Evolutionary conservation across 257 asterid species (phyloP).

Genomic region (Ophiorrhiza pumila): DNA sequence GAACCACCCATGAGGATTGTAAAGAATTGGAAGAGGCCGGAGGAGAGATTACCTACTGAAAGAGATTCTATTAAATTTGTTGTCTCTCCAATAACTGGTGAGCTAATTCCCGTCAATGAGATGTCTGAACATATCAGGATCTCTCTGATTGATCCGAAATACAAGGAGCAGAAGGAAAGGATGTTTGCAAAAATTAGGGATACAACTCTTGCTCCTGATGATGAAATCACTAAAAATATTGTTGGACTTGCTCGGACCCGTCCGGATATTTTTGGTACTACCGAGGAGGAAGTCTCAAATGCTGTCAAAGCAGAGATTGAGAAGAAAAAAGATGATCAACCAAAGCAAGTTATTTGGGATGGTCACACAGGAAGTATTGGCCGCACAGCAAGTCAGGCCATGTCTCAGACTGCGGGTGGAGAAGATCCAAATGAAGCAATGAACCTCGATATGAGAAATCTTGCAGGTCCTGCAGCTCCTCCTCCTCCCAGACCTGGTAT

Average conservation of each 20-base stretch:
- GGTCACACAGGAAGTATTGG: conserved; percentile 95
- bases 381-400: conserved; percentile 84
- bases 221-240: conserved; percentile 84
- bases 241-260: conserved; percentile 93
- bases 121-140: conserved; percentile 99
- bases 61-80: conserved; percentile 78
- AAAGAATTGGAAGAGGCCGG: conserved; percentile 94
- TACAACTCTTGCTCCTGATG: conserved; percentile 93
- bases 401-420: conserved; percentile 63
- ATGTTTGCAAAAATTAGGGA: conserved; percentile 96
- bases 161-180: conserved; percentile 92
- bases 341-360: conserved; percentile 98
- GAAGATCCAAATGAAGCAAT: conserved; percentile 55
- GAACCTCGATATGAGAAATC: conserved; percentile 49
- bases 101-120: conserved; percentile 74
- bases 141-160: conserved; percentile 90
- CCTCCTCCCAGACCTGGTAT: conserved; percentile 74
- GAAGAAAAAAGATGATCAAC: conserved; percentile 89
- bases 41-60: conserved; percentile 77
- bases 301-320: conserved; percentile 96
- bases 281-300: conserved; percentile 95
- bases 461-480: conserved; percentile 81
- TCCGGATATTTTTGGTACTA: conserved; percentile 95
- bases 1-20: conserved; percentile 93
- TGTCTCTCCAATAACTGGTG: conserved; percentile 87